Evolutionary conservation across 1,284 basidiomycete species (phyloP).

Genomic region (Albatrellus sp.): DNA sequence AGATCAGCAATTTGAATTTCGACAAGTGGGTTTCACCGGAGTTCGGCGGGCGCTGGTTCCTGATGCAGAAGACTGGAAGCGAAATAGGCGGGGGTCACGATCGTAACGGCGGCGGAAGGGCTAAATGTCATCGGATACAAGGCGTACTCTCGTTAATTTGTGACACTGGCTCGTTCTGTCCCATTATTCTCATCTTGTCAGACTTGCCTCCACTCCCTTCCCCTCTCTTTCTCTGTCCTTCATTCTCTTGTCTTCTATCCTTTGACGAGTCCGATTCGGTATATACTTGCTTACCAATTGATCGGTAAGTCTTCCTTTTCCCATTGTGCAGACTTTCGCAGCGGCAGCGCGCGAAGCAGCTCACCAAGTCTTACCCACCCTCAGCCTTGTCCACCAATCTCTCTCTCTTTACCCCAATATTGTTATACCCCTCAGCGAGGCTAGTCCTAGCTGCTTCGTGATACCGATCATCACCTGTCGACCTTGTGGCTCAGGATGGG

Average conservation of each 20-base stretch:
- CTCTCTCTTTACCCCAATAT: constrained; percentile 2
- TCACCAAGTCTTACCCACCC: not conserved
- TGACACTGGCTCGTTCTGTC: not conserved
- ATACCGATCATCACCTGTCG: too few relatives aligned
- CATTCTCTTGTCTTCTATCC: constrained; percentile 7
- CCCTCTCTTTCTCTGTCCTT: constrained; percentile 2
- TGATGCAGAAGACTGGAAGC: too few relatives aligned
- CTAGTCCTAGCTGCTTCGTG: too few relatives aligned
- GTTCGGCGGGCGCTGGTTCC: too few relatives aligned
- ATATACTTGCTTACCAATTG: constrained; percentile 6
- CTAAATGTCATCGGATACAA: too few relatives aligned
- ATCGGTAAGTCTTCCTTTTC: not conserved
- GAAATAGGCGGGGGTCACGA: too few relatives aligned
- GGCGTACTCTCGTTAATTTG: not conserved
- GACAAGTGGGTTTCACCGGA: too few relatives aligned
- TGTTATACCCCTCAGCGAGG: not conserved
- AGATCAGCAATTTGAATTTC: too few relatives aligned
- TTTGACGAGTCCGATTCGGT: not conserved
- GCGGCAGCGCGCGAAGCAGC: too few relatives aligned
- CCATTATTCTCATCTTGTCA: not conserved
- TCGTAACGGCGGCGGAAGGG: too few relatives aligned
- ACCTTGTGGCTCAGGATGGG: constrained; percentile 39
- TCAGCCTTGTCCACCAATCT: not conserved
- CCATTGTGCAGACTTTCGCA: constrained; percentile 1
- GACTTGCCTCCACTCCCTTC: constrained; percentile 1